phyloP scores from a whole-genome alignment of 176 grass and related monocot species.

The Alloteropsis semialata region DNA sequence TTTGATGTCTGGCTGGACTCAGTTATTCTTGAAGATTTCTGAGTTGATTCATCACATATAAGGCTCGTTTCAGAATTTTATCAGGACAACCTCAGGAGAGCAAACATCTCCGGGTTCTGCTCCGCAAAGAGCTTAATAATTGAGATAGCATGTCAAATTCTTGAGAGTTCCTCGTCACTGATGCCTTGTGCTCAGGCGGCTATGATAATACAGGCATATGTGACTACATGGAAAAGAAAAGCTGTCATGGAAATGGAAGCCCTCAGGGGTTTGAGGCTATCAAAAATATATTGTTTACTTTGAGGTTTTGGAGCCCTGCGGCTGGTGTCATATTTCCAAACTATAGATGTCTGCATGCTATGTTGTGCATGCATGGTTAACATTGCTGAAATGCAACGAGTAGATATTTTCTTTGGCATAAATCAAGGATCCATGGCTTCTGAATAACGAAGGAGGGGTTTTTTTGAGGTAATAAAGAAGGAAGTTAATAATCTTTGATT shows the following conservation, averaged over 20 bases:
- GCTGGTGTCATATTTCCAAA: background rate
- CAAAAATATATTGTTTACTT: background rate
- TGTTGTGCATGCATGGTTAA: too few relatives aligned
- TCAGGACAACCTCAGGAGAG: slow-evolving; percentile 7
- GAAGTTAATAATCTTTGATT: too few relatives aligned
- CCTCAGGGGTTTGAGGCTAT: background rate
- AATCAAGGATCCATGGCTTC: too few relatives aligned
- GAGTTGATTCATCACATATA: background rate
- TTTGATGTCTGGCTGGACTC: background rate
- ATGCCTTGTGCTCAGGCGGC: background rate
- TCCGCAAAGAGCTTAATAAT: slow-evolving; percentile 5
- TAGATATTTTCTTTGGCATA: too few relatives aligned
- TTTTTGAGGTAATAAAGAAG: too few relatives aligned
- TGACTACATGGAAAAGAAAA: background rate
- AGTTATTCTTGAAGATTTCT: background rate
- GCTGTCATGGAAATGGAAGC: background rate
- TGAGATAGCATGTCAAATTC: slow-evolving; percentile 5
- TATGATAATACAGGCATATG: background rate
- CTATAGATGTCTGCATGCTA: too few relatives aligned
- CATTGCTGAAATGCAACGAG: too few relatives aligned
- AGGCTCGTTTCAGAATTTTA: background rate
- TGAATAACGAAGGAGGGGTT: too few relatives aligned
- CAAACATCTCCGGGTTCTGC: background rate
- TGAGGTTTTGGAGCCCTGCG: background rate
- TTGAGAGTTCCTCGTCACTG: background rate